phyloP scores from a whole-genome alignment of 768 basidiomycete genomes.

The Calocera cornea region DNA sequence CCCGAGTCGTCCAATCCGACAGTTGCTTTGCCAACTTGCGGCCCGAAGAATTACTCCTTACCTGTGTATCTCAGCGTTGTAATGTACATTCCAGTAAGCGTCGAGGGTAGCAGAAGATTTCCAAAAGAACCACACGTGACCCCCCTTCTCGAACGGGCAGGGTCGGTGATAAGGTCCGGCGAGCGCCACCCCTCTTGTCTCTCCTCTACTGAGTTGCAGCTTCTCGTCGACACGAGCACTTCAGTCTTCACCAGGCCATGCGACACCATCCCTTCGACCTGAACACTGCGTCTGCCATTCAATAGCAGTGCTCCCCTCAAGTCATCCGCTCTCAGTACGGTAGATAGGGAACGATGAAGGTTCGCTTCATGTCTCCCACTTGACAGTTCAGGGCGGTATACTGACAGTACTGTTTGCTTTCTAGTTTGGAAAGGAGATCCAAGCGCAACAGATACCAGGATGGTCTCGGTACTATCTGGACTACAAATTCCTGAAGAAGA shows the following conservation, averaged over 20 bases:
- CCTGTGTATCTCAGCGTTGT: not conserved
- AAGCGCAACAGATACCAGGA: conserved; percentile 89
- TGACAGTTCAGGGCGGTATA: not conserved
- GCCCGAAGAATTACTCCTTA: not conserved
- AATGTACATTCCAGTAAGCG: not conserved
- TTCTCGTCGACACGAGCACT: not conserved
- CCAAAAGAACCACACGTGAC: not conserved
- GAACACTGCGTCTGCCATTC: not conserved
- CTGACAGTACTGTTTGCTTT: conserved; percentile 9
- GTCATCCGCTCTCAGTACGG: not conserved
- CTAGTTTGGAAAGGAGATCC: conserved; percentile 96
- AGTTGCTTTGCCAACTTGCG: not conserved
- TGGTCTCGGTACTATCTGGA: conserved; percentile 94
- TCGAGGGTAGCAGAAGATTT: not conserved
- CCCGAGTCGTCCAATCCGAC: not conserved
- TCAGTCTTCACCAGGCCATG: not conserved
- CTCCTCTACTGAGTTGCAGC: conserved; percentile 1
- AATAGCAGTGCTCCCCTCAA: not conserved
- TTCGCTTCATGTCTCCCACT: not conserved
- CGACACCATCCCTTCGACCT: not conserved
- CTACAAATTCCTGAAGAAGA: conserved; percentile 98
- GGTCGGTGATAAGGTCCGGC: conserved; percentile 4
- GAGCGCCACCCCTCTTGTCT: conserved; percentile 4
- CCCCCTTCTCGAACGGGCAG: not conserved
- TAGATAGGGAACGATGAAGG: conserved; percentile 3